Conservation (phyloP, 2,329 filamentous ascomycete genomes). For the Falciphora oryzae region DNA sequence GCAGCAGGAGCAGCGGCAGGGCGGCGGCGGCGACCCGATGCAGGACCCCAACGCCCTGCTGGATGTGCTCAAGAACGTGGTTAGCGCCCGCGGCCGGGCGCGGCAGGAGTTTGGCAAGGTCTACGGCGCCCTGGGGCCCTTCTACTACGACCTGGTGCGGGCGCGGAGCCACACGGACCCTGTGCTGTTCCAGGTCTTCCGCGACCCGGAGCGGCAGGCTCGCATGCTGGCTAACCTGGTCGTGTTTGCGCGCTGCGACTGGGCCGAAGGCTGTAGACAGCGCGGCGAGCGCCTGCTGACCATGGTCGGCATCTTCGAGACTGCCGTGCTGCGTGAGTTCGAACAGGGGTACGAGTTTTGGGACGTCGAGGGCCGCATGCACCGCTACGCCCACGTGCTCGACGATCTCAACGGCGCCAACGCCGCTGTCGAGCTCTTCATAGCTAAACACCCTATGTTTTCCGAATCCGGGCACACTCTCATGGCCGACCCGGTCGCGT, state of each 20-base stretch:
- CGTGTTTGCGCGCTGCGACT: constrained; percentile 75
- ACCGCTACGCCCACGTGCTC: constrained; percentile 80
- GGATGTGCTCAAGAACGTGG: constrained; percentile 61
- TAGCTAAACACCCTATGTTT: constrained; percentile 84
- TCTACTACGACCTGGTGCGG: constrained; percentile 75
- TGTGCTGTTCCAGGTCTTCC: constrained; percentile 78
- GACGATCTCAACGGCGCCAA: constrained; percentile 74
- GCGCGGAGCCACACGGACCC: constrained; percentile 73
- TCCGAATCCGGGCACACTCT: constrained; percentile 64
- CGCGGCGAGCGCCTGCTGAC: constrained; percentile 66
- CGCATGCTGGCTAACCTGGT: constrained; percentile 79
- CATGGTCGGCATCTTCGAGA: constrained; percentile 82
- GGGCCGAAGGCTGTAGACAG: constrained; percentile 64
- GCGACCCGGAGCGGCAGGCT: constrained; percentile 84
- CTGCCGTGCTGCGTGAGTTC: constrained; percentile 84
- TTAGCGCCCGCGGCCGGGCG: constrained; percentile 77
- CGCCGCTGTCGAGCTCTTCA: constrained; percentile 75
- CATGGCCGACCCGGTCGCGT: constrained; percentile 66
- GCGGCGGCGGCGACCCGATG: constrained; percentile 32
- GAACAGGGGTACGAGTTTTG: constrained; percentile 85
- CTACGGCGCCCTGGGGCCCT: constrained; percentile 81
- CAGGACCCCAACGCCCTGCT: constrained; percentile 61
- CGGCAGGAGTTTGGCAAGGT: constrained; percentile 87
- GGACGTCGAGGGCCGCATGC: constrained; percentile 86
- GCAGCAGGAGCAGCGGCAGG: constrained; percentile 21